These are phyloP conservation scores for Geotrichum carabidarum DNA, from an alignment of 1,139 yeast species.

Conservation along the genomic window DNA sequence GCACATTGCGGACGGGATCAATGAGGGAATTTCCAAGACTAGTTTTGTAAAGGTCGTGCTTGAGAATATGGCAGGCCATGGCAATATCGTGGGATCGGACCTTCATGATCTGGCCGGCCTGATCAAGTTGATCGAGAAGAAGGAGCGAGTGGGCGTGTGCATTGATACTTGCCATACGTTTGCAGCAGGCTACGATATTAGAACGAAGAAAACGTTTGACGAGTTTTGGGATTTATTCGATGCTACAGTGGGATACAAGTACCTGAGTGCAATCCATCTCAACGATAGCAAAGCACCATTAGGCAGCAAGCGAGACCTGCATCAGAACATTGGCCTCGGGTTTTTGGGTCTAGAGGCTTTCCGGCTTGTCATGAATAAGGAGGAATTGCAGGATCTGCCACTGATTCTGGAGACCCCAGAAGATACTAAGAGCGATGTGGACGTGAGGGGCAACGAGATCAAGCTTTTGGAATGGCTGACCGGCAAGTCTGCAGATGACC, in stretches of 20 bases:
- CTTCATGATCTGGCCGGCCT: constrained; percentile 71
- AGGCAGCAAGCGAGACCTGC: constrained; percentile 86
- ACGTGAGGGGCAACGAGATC: constrained; percentile 74
- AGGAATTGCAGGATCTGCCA: constrained; percentile 61
- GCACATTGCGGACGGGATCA: constrained; percentile 71
- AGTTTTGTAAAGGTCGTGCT: constrained; percentile 76
- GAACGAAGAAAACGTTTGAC: constrained; percentile 51
- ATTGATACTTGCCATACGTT: constrained; percentile 92
- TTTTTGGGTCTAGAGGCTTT: constrained; percentile 83
- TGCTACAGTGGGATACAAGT: constrained; percentile 62
- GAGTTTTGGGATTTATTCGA: constrained; percentile 75
- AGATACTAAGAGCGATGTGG: constrained; percentile 45
- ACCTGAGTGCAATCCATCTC: constrained; percentile 73
- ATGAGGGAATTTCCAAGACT: constrained; percentile 70
- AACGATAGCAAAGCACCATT: constrained; percentile 94
- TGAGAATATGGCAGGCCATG: constrained; percentile 98
- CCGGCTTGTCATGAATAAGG: constrained; percentile 66
- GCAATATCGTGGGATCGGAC: constrained; percentile 78
- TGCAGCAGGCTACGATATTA: constrained; percentile 92
- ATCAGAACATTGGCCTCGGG: constrained; percentile 84
- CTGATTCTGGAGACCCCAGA: constrained; percentile 87
- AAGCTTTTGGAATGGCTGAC: constrained; percentile 60
- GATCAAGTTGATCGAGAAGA: constrained; percentile 69
- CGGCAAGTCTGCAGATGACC: constrained; percentile 51
- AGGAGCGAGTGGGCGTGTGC: constrained; percentile 84